Evolutionary conservation across 306 rosid species (phyloP).

Genomic region (Trichosanthes truncata): DNA sequence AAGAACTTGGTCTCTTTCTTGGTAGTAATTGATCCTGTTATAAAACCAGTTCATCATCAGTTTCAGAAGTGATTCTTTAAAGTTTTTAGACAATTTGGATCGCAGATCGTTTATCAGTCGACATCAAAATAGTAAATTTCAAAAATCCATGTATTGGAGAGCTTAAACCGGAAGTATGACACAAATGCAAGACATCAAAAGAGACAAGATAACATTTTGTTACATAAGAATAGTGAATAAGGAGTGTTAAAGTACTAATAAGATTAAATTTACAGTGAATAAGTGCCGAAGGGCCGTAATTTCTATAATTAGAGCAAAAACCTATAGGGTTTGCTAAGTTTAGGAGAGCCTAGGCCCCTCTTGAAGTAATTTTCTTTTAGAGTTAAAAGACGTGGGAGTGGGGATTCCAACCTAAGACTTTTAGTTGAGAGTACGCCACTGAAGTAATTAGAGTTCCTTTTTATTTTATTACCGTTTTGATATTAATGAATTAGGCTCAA

Average conservation of each 20-base stretch:
- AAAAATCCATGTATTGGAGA: neutral
- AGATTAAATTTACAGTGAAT: too few species aligned
- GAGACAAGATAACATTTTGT: neutral
- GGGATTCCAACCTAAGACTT: too few species aligned
- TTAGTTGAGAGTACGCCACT: too few species aligned
- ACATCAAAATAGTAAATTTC: neutral
- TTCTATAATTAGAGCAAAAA: too few species aligned
- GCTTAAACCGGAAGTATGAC: neutral
- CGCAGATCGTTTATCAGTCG: neutral
- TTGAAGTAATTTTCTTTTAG: too few species aligned
- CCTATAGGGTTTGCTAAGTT: too few species aligned
- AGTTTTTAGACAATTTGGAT: neutral
- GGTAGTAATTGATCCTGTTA: conserved; percentile 73
- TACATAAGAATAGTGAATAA: neutral
- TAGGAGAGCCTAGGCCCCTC: too few species aligned
- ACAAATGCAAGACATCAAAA: neutral
- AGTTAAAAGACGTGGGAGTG: too few species aligned
- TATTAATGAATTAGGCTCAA: neutral
- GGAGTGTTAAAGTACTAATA: neutral
- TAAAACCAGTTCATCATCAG: neutral
- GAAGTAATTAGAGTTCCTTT: neutral
- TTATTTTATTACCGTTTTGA: neutral
- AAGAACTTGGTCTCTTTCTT: conserved; percentile 71
- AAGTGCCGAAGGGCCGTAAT: too few species aligned
- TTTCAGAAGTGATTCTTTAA: neutral